phyloP scores from a whole-genome alignment of 495 filamentous ascomycete species.

The Podospora fimiseda region DNA sequence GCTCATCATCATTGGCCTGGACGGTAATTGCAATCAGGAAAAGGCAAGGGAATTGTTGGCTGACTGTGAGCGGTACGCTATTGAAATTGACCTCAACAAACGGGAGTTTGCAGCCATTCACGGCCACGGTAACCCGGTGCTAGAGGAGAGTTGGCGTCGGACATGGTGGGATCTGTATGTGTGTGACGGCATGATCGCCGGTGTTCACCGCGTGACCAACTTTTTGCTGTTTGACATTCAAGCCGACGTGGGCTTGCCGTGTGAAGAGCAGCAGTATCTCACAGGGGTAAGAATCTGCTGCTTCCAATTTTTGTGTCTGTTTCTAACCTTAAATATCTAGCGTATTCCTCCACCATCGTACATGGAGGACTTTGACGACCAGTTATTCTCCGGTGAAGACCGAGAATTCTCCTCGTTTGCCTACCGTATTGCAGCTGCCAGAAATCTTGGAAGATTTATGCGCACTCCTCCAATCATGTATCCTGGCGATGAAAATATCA shows the following conservation, averaged over 20 bases:
- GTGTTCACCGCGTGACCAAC: conserved; percentile 50
- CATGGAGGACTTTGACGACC: conserved; percentile 65
- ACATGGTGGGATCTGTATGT: conserved; percentile 93
- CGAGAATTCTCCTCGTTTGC: conserved; percentile 71
- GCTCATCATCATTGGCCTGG: conserved; percentile 68
- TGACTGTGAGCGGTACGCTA: conserved; percentile 60
- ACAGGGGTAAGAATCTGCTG: conserved; percentile 48
- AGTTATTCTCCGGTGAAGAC: conserved; percentile 55
- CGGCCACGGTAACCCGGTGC: conserved; percentile 40
- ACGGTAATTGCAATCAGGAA: conserved; percentile 63
- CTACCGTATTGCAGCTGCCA: conserved; percentile 67
- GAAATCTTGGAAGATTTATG: conserved; percentile 71
- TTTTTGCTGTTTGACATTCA: conserved; percentile 51
- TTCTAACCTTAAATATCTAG: conserved; percentile 30
- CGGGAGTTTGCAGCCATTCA: conserved; percentile 41
- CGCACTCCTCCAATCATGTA: conserved; percentile 41
- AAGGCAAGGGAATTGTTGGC: conserved; percentile 60
- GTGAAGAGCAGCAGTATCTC: conserved; percentile 66
- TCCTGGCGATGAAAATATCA: conserved; percentile 39
- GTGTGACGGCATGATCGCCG: conserved; percentile 62
- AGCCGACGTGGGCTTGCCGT: conserved; percentile 61
- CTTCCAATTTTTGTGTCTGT: not conserved
- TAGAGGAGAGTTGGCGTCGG: conserved; percentile 69
- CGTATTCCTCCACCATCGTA: conserved; percentile 55
- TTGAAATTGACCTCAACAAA: conserved; percentile 70